Evolutionary conservation across 306 rosid genomes (phyloP).

Genomic region (Sesbania bispinosa): DNA sequence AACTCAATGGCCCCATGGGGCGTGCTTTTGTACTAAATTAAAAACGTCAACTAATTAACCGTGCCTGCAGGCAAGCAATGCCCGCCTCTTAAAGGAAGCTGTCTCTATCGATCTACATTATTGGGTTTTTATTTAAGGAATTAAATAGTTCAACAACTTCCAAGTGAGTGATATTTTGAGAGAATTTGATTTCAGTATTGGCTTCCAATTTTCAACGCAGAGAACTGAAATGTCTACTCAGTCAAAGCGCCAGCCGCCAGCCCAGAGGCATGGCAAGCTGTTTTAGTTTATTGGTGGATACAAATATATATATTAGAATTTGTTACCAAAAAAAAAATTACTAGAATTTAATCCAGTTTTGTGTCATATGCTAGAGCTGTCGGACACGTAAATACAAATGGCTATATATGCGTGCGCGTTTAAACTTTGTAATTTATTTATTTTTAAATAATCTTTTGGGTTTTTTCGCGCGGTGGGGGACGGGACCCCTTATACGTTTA

Average conservation of each 20-base stretch:
- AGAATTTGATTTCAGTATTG: background rate
- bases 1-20: background rate
- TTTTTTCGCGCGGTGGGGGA: too few relatives aligned
- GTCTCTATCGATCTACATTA: conserved; percentile 9
- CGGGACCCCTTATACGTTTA: too few relatives aligned
- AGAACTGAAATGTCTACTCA: background rate
- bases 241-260: conserved; percentile 25
- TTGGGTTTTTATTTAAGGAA: background rate
- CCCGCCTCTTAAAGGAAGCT: background rate
- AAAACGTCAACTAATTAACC: background rate
- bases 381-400: too few relatives aligned
- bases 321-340: too few relatives aligned
- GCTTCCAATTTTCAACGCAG: background rate
- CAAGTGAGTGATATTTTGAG: background rate
- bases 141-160: background rate
- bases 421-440: too few relatives aligned
- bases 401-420: too few relatives aligned
- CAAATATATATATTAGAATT: too few relatives aligned
- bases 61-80: background rate
- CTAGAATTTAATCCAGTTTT: too few relatives aligned
- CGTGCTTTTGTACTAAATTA: background rate
- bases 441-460: too few relatives aligned
- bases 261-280: background rate
- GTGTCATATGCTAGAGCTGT: too few relatives aligned
- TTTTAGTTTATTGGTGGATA: background rate